These are phyloP conservation scores for Abortiporus biennis DNA, from an alignment of 1,284 basidiomycete genomes.

Conservation along the genomic window DNA sequence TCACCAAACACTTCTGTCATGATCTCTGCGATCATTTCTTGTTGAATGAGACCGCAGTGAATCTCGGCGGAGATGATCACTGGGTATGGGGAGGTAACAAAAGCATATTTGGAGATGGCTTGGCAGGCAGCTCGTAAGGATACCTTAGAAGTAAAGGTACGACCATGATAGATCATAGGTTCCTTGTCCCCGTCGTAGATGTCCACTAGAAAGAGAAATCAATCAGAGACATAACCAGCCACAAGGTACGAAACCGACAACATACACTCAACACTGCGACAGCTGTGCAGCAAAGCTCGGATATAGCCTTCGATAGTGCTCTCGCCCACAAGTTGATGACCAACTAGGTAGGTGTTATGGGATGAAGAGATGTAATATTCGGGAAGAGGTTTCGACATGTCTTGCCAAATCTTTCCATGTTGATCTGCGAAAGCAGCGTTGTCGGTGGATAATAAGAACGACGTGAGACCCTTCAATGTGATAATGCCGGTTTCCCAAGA, in stretches of 20 bases:
- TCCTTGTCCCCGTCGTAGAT: conserved; percentile 87
- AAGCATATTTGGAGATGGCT: conserved; percentile 90
- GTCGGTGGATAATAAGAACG: conserved; percentile 70
- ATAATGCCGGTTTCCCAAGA: conserved; percentile 30
- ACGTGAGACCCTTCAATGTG: conserved; percentile 59
- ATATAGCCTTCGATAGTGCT: conserved; percentile 97
- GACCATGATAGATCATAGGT: conserved; percentile 87
- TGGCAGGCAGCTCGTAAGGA: conserved; percentile 80
- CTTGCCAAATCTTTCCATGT: conserved; percentile 39
- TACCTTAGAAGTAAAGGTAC: conserved; percentile 87
- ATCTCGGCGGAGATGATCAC: conserved; percentile 94
- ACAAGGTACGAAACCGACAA: conserved; percentile 12
- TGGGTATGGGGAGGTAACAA: conserved; percentile 90
- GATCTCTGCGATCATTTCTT: conserved; percentile 77
- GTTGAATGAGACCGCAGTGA: conserved; percentile 81
- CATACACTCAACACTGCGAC: conserved; percentile 88
- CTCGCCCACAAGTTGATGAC: conserved; percentile 89
- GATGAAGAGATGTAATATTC: conserved; percentile 94
- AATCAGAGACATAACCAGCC: conserved; percentile 1
- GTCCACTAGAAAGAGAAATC: conserved; percentile 58
- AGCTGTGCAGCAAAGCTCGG: conserved; percentile 84
- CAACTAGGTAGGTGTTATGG: conserved; percentile 97
- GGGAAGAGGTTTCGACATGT: conserved; percentile 78
- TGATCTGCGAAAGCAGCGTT: conserved; percentile 53
- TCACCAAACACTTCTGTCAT: conserved; percentile 80